A percentile compares a stretch with the other conserved stretches of the same genome.
phyloP scores from a whole-genome alignment of 495 filamentous ascomycete species.

The Penicillium macrosclerotiorum region DNA sequence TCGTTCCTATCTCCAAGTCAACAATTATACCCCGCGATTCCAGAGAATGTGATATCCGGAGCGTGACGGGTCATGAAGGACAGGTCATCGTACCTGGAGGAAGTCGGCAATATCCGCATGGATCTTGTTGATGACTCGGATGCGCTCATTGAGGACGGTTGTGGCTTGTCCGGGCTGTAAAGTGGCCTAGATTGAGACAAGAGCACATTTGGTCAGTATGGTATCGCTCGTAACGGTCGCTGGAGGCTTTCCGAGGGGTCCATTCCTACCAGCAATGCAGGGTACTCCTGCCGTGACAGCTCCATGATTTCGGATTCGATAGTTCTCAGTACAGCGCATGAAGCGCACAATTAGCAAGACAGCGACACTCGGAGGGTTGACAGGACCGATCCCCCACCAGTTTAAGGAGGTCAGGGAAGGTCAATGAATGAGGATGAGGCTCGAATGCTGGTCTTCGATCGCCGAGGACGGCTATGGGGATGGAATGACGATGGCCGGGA shows the following conservation, averaged over 20 bases:
- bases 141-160: slow-evolving; percentile 77
- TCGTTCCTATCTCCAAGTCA: slow-evolving; percentile 66
- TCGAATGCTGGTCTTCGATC: slow-evolving; percentile 20
- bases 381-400: slow-evolving; percentile 4
- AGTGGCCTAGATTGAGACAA: slow-evolving; percentile 56
- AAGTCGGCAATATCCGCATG: slow-evolving; percentile 95
- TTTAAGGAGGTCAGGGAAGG: slow-evolving; percentile 8
- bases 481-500: slow-evolving; percentile 28
- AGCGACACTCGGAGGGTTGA: slow-evolving; percentile 5
- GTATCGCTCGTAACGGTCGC: neutral
- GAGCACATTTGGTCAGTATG: slow-evolving; percentile 14
- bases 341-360: slow-evolving; percentile 40
- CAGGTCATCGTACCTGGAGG: slow-evolving; percentile 70
- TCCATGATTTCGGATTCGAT: slow-evolving; percentile 57
- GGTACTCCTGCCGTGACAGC: slow-evolving; percentile 89
- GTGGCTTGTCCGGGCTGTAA: slow-evolving; percentile 86
- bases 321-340: slow-evolving; percentile 21
- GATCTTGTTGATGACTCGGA: slow-evolving; percentile 80
- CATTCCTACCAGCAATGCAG: slow-evolving; percentile 82
- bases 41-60: slow-evolving; percentile 7
- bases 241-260: neutral
- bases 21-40: slow-evolving; percentile 4
- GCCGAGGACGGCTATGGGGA: slow-evolving; percentile 23
- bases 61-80: slow-evolving; percentile 3
- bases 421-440: slow-evolving; percentile 24